Evolutionary conservation across 331 rosid species (phyloP), one percentile per base, ranked within the genome.

Genomic region (Dryas integrifolia): DNA sequence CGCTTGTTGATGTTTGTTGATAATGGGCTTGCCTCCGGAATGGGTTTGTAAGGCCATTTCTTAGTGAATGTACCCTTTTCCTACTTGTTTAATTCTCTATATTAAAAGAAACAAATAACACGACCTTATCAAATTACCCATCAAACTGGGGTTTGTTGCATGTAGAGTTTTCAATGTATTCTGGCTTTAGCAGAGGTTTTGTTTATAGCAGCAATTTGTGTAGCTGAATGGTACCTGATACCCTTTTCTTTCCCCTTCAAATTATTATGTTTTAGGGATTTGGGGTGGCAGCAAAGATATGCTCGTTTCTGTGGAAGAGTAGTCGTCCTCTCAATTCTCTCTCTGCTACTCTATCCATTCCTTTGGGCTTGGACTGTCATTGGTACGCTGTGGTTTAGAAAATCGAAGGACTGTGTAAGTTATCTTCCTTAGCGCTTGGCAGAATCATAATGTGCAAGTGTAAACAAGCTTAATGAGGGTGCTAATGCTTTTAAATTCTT

Each of bases 1-100:
- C 96, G 98, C 71, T 73, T 89, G 70, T 69, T 92, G 90, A 92
- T 92, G 98, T 92, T 89, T 67, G 90, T 89, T 48, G 98, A 92
- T 78, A 86, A 92, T 82, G 96, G 94, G 51, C 89, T 92, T 61
- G 93, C 96, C 35, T 85, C 96, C 18, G 94, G 98, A 84, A 88
- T 92, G 98, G 94, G 96, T 39, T 86, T 92, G 96, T 92, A 89
- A 92, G 98, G 79, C 77, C 81, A 78, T 80, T 70, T 45, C 58
- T 5, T 5, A 45, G 4, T 35, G 58, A 21, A 70, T 56, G 66
- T 21, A 21, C 5, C 40, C 18, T 46, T 72, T 35, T 16, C 58
- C 9, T 59, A 3, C 39, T 57, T 44, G 46, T n/a, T 57, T 61
- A 39, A 38, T 59, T 56, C 16, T 57, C 62, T 57, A 1, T 24